phyloP scores from a whole-genome alignment of 306 rosid genomes.

The Quercus bicolor region DNA sequence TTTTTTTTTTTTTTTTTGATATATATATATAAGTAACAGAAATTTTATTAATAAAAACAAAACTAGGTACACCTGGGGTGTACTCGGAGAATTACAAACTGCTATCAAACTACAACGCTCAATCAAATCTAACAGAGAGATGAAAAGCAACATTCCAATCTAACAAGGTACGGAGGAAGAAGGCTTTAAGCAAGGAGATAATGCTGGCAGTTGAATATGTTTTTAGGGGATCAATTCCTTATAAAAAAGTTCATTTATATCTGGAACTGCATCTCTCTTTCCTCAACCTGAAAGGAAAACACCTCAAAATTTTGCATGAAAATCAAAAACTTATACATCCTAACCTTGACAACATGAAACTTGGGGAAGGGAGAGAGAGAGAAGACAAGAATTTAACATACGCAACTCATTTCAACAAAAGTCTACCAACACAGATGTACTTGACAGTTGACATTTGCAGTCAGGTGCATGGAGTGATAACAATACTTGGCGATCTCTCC shows the following conservation, averaged over 20 bases:
- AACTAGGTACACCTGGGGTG: no score
- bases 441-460: neutral
- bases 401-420: neutral
- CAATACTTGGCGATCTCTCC: neutral
- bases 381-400: neutral
- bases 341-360: no score
- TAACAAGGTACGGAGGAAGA: no score
- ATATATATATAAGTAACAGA: no score
- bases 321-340: neutral
- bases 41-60: no score
- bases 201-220: neutral
- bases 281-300: neutral
- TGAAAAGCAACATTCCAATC: no score
- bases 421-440: neutral
- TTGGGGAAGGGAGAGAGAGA: neutral
- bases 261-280: neutral
- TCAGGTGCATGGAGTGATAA: neutral
- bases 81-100: no score
- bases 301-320: neutral
- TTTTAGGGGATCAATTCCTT: neutral
- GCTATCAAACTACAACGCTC: no score
- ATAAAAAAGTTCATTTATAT: neutral
- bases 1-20: no score
- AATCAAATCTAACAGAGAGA: no score
- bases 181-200: no score